phyloP scores from a whole-genome alignment of 2,329 filamentous ascomycete genomes.

The Clathrospora elynae region DNA sequence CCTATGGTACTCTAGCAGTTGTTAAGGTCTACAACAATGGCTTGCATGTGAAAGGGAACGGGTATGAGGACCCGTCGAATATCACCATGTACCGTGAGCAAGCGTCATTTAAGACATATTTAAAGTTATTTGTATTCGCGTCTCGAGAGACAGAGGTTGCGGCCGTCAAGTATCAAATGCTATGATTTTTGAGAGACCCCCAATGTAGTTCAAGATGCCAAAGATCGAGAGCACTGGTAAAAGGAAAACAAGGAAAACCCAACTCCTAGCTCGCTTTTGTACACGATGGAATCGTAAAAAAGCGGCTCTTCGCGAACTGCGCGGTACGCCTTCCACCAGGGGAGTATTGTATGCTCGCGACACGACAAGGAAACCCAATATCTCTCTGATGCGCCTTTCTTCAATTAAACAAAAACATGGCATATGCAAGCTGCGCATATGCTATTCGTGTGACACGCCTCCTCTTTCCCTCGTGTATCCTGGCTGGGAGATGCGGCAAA shows the following conservation, averaged over 20 bases:
- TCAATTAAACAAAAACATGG: conserved; percentile 24
- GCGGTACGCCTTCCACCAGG: conserved; percentile 19
- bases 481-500: conserved; percentile 25
- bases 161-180: conserved; percentile 24
- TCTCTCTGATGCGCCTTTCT: conserved; percentile 18
- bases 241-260: conserved; percentile 16
- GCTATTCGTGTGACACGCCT: conserved; percentile 16
- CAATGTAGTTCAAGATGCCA: conserved; percentile 20
- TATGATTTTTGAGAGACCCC: conserved; percentile 19
- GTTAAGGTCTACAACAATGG: conserved; percentile 6
- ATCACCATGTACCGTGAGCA: conserved; percentile 5
- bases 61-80: neutral
- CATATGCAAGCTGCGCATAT: conserved; percentile 10
- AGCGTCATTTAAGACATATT: conserved; percentile 27
- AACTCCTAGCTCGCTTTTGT: conserved; percentile 37
- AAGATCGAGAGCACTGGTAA: conserved; percentile 17
- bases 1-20: conserved; percentile 1
- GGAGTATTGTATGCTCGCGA: conserved; percentile 26
- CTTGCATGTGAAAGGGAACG: neutral
- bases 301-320: conserved; percentile 22
- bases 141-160: conserved; percentile 16
- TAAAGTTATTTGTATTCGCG: conserved; percentile 29
- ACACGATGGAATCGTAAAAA: conserved; percentile 30
- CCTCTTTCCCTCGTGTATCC: conserved; percentile 26
- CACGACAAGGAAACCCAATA: conserved; percentile 13